Base-by-base conservation (phyloP, 495 filamentous ascomycete species). In the Corynascus novoguineensis region DNA sequence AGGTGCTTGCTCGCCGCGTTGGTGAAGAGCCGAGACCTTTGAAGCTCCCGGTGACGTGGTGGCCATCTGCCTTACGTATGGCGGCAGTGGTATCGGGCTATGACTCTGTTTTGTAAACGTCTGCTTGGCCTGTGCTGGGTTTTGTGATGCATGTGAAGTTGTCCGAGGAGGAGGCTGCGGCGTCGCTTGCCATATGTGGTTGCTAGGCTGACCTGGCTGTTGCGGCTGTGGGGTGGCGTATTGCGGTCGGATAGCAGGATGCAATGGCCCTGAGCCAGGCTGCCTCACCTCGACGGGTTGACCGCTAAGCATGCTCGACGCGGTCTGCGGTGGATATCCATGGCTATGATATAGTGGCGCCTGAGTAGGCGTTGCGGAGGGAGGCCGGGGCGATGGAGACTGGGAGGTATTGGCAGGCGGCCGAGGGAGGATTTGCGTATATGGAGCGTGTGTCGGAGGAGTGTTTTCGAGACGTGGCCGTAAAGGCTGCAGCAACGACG, bases 171-270 rank as follows among this genome's bases (percentile, higher is more conserved):
- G 11, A 22, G 55, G 19, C 17, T 58, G 53, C 21, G 54, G 57
- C n/a, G 17, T 31, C 12, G 31, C 22, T 24, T 50, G 48, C 50
- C 67, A 68, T 1, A 53, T 24, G 32, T 72, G 64, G 15, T 65
- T 60, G 21, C 10, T 40, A 1, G 25, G 29, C 44, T 58, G 58
- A 27, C 55, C 40, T 38, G 45, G 10, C 9, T 45, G 28, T 53
- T 75, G 66, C 34, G 67, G 58, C 61, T 69, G 66, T 9, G 69
- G 58, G 0, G 63, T 54, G 38, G 58, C 70, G 44, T 76, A 77
- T 32, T 78, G 73, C 42, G 71, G 68, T 41, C 72, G 69, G 29
- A 75, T 78, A 25, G 75, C 74, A 45, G 75, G 75, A 53, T 81
- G 77, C 52, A 79, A 45, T 11, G 58, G 56, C n/a, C 42, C 21